These are phyloP conservation scores for Populus hybrid DNA, from an alignment of 441 rosid species.

Conservation along the genomic window DNA sequence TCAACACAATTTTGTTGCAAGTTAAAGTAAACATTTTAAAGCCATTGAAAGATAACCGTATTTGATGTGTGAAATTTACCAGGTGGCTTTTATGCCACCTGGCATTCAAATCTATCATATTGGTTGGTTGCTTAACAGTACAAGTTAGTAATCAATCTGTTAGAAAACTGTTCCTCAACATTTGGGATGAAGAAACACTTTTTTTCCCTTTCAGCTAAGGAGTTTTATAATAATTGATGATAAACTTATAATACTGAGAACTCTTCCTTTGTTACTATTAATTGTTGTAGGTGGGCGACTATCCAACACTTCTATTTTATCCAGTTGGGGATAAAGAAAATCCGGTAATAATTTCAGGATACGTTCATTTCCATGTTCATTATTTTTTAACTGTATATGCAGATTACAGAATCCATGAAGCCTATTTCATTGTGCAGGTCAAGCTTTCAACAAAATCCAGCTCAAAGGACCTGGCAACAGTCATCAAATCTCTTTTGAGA, in stretches of 20 bases:
- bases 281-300: constrained; percentile 58
- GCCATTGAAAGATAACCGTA: not conserved
- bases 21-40: too few species aligned
- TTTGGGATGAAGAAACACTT: too few species aligned
- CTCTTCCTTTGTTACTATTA: constrained; percentile 7
- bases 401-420: not conserved
- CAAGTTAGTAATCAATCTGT: not conserved
- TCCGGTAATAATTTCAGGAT: constrained; percentile 49
- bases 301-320: constrained; percentile 70
- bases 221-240: too few species aligned
- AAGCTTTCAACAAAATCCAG: constrained; percentile 57
- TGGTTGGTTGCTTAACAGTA: not conserved
- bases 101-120: not conserved
- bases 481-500: constrained; percentile 52
- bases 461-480: constrained; percentile 60
- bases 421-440: constrained; percentile 38
- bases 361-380: not conserved
- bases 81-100: too few species aligned
- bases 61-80: too few species aligned
- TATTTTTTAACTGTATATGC: not conserved
- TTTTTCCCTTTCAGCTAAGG: too few species aligned
- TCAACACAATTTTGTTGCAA: constrained; percentile 3
- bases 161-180: not conserved
- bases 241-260: not conserved
- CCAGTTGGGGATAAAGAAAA: constrained; percentile 59